phyloP scores from a whole-genome alignment of 768 basidiomycete species.

The Rossbeevera mucosa region DNA sequence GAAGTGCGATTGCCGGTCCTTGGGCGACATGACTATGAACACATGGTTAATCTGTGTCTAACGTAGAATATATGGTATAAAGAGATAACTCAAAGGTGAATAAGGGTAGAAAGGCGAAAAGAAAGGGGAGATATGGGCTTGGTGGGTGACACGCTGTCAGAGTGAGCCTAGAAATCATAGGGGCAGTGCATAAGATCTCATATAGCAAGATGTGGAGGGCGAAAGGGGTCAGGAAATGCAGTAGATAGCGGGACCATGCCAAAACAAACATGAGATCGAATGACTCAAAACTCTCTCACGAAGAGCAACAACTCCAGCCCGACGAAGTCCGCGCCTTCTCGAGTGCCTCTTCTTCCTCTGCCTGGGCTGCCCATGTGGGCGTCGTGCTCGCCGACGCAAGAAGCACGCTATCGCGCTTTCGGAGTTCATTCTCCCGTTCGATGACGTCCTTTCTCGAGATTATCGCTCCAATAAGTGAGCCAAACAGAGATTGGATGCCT shows the following conservation, averaged over 20 bases:
- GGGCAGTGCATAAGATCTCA: slow-evolving; percentile 25
- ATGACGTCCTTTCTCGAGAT: slow-evolving; percentile 74
- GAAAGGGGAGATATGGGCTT: slow-evolving; percentile 10
- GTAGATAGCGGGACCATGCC: slow-evolving; percentile 20
- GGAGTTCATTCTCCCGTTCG: slow-evolving; percentile 74
- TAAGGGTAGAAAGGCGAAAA: slow-evolving; percentile 21
- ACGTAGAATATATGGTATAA: slow-evolving; percentile 38
- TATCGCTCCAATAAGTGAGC: slow-evolving; percentile 74
- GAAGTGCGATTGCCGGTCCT: slow-evolving; percentile 8
- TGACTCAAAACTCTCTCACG: slow-evolving; percentile 27
- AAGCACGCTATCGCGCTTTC: slow-evolving; percentile 81
- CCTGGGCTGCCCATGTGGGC: slow-evolving; percentile 75
- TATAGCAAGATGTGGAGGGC: slow-evolving; percentile 23
- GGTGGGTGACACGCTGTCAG: slow-evolving; percentile 20
- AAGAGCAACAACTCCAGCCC: slow-evolving; percentile 69
- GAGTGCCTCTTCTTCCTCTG: slow-evolving; percentile 73
- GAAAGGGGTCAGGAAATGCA: slow-evolving; percentile 10
- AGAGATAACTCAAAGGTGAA: slow-evolving; percentile 36
- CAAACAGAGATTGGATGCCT: slow-evolving; percentile 83
- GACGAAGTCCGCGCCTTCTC: slow-evolving; percentile 44
- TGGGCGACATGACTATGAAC: slow-evolving; percentile 29
- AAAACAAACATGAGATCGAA: slow-evolving; percentile 13
- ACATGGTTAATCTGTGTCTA: slow-evolving; percentile 36
- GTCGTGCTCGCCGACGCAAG: slow-evolving; percentile 57
- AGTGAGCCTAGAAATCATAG: slow-evolving; percentile 22